Evolutionary conservation across 805 yeast genomes (phyloP).

Genomic region (Torulaspora delbrueckii): DNA sequence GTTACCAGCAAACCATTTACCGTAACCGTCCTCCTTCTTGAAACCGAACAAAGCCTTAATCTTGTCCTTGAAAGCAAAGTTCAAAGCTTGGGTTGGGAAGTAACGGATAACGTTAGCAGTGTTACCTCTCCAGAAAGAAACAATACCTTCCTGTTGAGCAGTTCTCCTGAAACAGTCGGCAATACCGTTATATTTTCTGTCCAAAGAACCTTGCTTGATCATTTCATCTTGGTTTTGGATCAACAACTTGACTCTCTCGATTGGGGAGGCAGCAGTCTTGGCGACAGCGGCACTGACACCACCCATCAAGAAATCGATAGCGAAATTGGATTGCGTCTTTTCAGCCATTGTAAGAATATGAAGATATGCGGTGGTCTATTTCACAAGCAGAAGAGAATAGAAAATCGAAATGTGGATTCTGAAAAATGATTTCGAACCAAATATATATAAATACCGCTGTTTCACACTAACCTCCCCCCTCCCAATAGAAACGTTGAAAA

Average conservation of each 20-base stretch:
- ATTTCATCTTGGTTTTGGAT: slow-evolving; percentile 98
- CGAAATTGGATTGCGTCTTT: slow-evolving; percentile 41
- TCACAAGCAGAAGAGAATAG: not conserved
- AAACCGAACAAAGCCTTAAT: slow-evolving; percentile 93
- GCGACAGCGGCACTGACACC: slow-evolving; percentile 99
- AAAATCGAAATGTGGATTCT: not conserved
- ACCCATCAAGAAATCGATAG: slow-evolving; percentile 84
- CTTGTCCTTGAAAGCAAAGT: slow-evolving; percentile 98
- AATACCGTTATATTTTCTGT: slow-evolving; percentile 83
- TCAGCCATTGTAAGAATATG: slow-evolving; percentile 22
- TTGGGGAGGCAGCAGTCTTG: slow-evolving; percentile 97
- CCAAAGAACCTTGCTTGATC: slow-evolving; percentile 95
- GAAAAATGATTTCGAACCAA: not conserved
- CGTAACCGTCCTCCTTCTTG: slow-evolving; percentile 93
- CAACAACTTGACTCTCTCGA: slow-evolving; percentile 93
- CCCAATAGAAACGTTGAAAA: not conserved
- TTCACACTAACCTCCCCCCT: not conserved
- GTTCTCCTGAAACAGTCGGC: slow-evolving; percentile 92
- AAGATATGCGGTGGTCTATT: not conserved
- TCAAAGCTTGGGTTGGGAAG: slow-evolving; percentile 98
- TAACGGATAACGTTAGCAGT: slow-evolving; percentile 98
- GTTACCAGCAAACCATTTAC: slow-evolving; percentile 95
- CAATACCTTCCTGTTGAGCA: slow-evolving; percentile 86
- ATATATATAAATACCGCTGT: not conserved
- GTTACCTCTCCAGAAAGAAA: slow-evolving; percentile 98